phyloP scores from a whole-genome alignment of 495 filamentous ascomycete species.

The Filosporella fistucella region DNA sequence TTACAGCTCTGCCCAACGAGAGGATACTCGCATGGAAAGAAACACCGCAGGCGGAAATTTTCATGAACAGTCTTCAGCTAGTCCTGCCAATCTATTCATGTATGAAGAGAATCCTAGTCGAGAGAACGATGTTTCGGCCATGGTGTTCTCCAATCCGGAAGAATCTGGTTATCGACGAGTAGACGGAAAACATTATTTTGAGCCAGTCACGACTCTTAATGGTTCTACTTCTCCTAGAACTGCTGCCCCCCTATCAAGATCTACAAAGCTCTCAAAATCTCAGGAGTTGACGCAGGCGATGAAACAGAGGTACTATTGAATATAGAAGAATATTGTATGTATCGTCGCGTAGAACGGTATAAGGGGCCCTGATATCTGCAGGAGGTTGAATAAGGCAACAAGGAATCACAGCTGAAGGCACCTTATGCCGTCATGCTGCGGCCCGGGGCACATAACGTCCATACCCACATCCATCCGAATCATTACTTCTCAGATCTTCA shows the following conservation, averaged over 20 bases:
- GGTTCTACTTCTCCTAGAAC: too few species aligned
- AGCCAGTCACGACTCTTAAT: neutral
- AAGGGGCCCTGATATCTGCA: too few species aligned
- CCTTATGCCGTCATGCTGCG: too few species aligned
- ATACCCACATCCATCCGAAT: too few species aligned
- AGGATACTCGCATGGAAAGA: neutral
- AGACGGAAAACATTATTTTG: neutral
- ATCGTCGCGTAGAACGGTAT: too few species aligned
- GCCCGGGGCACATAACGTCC: too few species aligned
- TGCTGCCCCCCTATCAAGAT: neutral
- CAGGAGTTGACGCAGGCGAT: neutral
- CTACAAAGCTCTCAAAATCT: neutral
- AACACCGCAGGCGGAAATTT: neutral
- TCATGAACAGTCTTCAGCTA: neutral
- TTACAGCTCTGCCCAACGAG: neutral
- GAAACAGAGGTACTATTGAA: constrained; percentile 1
- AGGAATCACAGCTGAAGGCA: too few species aligned
- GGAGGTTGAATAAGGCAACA: too few species aligned
- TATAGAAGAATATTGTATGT: too few species aligned
- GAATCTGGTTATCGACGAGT: neutral
- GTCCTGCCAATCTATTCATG: neutral
- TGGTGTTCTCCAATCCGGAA: neutral
- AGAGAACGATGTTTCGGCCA: neutral
- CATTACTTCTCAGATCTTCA: too few species aligned
- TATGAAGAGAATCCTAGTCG: neutral